These are phyloP conservation scores for Ogataea nonfermentans DNA, from an alignment of 805 yeast genomes.

Conservation along the genomic window DNA sequence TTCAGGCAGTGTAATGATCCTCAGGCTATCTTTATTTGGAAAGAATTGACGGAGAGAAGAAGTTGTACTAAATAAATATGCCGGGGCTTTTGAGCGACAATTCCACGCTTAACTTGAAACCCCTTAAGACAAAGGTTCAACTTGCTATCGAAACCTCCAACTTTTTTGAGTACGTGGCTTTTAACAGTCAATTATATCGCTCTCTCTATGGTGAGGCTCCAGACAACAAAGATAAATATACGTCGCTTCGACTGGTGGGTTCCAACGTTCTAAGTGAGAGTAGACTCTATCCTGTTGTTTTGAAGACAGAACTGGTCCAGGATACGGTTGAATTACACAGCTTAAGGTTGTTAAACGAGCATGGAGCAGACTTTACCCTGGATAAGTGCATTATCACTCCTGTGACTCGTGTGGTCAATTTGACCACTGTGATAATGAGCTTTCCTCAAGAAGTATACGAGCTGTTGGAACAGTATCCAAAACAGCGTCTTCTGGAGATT, in stretches of 20 bases:
- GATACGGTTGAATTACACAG: constrained; percentile 41
- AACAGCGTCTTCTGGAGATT: constrained; percentile 31
- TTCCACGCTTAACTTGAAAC: not conserved
- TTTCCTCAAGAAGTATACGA: constrained; percentile 49
- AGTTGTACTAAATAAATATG: constrained; percentile 7
- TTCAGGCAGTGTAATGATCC: constrained; percentile 9
- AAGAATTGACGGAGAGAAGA: constrained; percentile 5
- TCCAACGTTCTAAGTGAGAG: constrained; percentile 26
- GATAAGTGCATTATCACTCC: constrained; percentile 39
- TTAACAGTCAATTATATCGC: constrained; percentile 16
- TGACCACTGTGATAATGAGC: constrained; percentile 40
- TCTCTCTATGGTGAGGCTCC: constrained; percentile 13
- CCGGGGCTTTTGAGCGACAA: constrained; percentile 16
- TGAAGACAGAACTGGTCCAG: constrained; percentile 25
- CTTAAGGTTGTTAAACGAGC: constrained; percentile 34
- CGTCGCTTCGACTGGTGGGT: constrained; percentile 25
- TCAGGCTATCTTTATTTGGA: constrained; percentile 10
- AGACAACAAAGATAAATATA: constrained; percentile 11
- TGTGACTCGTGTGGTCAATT: constrained; percentile 27
- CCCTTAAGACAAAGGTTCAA: constrained; percentile 18
- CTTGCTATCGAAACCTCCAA: constrained; percentile 20
- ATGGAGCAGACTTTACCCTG: constrained; percentile 42
- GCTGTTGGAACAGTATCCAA: constrained; percentile 37
- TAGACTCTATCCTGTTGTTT: constrained; percentile 37
- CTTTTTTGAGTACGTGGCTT: constrained; percentile 21